Evolutionary conservation across 352 stramenopile species (phyloP).

Genomic region (Phytophthora fragariae): DNA sequence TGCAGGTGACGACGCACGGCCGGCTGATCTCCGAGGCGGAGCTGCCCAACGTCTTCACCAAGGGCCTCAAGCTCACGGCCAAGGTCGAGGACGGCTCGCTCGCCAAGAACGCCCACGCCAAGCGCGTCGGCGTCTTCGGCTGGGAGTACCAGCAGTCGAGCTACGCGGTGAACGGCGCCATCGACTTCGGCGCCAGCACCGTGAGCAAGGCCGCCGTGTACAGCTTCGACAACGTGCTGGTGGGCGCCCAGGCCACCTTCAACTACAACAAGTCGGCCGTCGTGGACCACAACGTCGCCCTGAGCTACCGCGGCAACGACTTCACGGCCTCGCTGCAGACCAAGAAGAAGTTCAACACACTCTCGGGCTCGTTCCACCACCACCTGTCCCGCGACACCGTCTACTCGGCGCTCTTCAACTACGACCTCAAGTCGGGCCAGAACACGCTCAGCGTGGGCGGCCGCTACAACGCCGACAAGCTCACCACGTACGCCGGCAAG

Average conservation of each 20-base stretch:
- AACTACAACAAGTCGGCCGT: conserved; percentile 86
- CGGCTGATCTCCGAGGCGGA: conserved; percentile 81
- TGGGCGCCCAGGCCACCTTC: conserved; percentile 78
- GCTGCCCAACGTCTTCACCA: conserved; percentile 81
- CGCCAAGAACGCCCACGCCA: conserved; percentile 81
- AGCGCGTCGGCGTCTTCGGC: conserved; percentile 78
- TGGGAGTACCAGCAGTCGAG: conserved; percentile 77
- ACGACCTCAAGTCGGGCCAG: conserved; percentile 86
- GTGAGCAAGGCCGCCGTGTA: conserved; percentile 76
- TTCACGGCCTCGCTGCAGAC: conserved; percentile 83
- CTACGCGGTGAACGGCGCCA: conserved; percentile 66
- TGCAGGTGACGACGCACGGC: conserved; percentile 87
- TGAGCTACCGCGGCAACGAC: conserved; percentile 82
- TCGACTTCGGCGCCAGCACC: conserved; percentile 67
- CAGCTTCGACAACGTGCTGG: conserved; percentile 79
- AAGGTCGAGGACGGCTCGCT: conserved; percentile 87
- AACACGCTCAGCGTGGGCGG: conserved; percentile 86
- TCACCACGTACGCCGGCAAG: conserved; percentile 88
- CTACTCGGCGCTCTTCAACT: conserved; percentile 90
- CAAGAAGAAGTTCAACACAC: conserved; percentile 89
- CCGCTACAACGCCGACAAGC: conserved; percentile 82
- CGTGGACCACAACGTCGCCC: conserved; percentile 84
- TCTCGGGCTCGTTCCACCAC: conserved; percentile 88
- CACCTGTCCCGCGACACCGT: conserved; percentile 83
- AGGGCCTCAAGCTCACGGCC: conserved; percentile 82